Evolutionary conservation across 2,329 filamentous ascomycete species (phyloP), one percentile per base, ranked within the genome.

Genomic region (Fusarium humuli): DNA sequence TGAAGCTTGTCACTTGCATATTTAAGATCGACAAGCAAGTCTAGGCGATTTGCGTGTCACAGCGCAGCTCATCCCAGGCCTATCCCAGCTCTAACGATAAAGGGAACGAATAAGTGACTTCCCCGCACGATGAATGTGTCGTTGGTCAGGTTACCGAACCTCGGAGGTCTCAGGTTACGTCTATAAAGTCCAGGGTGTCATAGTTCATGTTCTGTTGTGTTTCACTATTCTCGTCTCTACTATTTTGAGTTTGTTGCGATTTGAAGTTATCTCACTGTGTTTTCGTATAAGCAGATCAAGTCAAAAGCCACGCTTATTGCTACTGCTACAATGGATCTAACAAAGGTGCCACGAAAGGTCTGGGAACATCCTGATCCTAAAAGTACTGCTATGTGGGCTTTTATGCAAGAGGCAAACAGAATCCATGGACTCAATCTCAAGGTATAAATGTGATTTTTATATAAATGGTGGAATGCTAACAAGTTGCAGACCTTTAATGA

Each of bases 301-400:
- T 27, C 7, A 11, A 34, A 27, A 27, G 23, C 13, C 18, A 16
- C 18, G 14, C 34, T 30, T 29, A 41, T 18, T 48, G 47, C 18
- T 27, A 29, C 13, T 0, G 41, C 6, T 5, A 7, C 27, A 16
- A 82, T 81, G 78, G 77, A 78, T 46, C 56, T 77, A 13, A 69
- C 73, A 40, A 77, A 75, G 56, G 74, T 83, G 56, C 88, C 88
- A 7, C 82, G 87, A 61, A 91, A 91, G 82, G 85, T 92, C 57
- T 92, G 90, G 90, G 87, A 91, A 79, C 90, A 91, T 73, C 84
- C 88, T 2, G 76, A 88, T 69, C 89, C 89, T 18, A 76, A 87
- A 73, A 84, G 82, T 66, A 93, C 91, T 2, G 79, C 84, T 32
- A 91, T 93, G 85, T 91, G 87, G 80, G 79, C 82, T 50, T 91